Base-by-base conservation (phyloP, 768 basidiomycete genomes). In the Zangia roseola region DNA sequence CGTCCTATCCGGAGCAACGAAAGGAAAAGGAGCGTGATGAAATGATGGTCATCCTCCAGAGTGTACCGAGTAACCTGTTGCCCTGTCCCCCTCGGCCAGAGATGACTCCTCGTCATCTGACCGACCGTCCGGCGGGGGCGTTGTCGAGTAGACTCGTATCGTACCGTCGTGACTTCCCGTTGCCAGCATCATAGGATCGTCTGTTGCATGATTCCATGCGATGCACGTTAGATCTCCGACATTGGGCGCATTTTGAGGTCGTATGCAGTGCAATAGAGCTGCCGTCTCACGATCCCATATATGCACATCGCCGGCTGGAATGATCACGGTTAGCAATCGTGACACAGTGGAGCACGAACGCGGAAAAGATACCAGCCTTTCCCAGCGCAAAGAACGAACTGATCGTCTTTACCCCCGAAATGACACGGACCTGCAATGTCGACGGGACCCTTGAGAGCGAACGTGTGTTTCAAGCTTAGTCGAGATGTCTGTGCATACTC, bases 261-360 rank as follows among this genome's bases (percentile, higher is more conserved):
- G 81, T 55, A 92, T 76, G 53, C 83, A 78, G 53, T 89, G 88
- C 3, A 92, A 72, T 2, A 89, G 70, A 8, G 81, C 75, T 6
- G 80, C 90, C 10, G 85, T 86, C 68, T 91, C 88, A 50, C 83
- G 80, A 59, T 92, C 90, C 90, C 90, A 92, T 12, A 91, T 87
- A 60, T 88, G 84, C 13, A 92, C 83, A 58, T 90, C 86, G 5
- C 90, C 90, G 52, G 79, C 89, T 90, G 51, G 30, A 20, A 38
- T 37, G 35, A 48, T n/a, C n/a, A 35, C 17, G 6, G 43, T 47
- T 13, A 52, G 47, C 30, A 34, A 47, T 5, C 34, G 9, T 5
- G 17, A 34, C 16, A 16, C 25, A 2, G 31, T 16, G n/a, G n/a
- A 20, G 10, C 10, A 44, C 10, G 19, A 34, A 20, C 24, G 16